Percentiles rank a stretch among this genome's conserved stretches.
These are phyloP conservation scores for Rhizomucor miehei DNA, from an alignment of 371 early-diverging fungal genomes.

Conservation along the genomic window DNA sequence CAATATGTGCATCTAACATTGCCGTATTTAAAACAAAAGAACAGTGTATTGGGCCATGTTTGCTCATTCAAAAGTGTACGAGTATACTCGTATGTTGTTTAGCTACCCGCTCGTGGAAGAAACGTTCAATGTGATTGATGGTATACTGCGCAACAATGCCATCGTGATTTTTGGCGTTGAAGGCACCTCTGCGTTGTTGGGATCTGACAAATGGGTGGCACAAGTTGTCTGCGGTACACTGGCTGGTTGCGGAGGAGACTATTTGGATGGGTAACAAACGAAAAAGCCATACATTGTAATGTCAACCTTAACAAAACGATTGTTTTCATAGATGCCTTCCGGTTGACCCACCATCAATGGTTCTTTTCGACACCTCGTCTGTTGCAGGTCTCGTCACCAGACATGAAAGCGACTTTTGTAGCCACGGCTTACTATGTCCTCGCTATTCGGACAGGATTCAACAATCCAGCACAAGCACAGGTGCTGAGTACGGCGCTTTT, in stretches of 20 bases:
- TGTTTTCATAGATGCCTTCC: conserved; percentile 36
- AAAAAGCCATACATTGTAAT: not conserved
- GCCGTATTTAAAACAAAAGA: too few species aligned
- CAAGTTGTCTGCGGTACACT: conserved; percentile 54
- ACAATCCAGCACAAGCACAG: not conserved
- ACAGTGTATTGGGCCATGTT: conserved; percentile 35
- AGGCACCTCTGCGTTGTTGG: conserved; percentile 44
- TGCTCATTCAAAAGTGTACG: conserved; percentile 31
- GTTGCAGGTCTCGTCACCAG: conserved; percentile 28
- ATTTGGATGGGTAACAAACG: conserved; percentile 44
- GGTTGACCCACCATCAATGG: conserved; percentile 38
- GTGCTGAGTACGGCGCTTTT: conserved; percentile 11
- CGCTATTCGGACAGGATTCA: conserved; percentile 7
- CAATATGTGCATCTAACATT: too few species aligned
- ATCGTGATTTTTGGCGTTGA: conserved; percentile 51
- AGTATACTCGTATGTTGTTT: conserved; percentile 27
- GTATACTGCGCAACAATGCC: conserved; percentile 43
- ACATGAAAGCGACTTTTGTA: conserved; percentile 37
- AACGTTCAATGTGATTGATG: conserved; percentile 47
- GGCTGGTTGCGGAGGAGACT: conserved; percentile 55
- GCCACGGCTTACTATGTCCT: conserved; percentile 34
- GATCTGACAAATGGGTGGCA: conserved; percentile 44
- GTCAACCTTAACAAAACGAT: too few species aligned
- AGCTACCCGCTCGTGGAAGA: conserved; percentile 37
- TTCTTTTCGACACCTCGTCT: conserved; percentile 43